Evolutionary conservation across 225 moss, liverwort and hornwort genomes (phyloP).

Genomic region (Marchantia polymorpha): DNA sequence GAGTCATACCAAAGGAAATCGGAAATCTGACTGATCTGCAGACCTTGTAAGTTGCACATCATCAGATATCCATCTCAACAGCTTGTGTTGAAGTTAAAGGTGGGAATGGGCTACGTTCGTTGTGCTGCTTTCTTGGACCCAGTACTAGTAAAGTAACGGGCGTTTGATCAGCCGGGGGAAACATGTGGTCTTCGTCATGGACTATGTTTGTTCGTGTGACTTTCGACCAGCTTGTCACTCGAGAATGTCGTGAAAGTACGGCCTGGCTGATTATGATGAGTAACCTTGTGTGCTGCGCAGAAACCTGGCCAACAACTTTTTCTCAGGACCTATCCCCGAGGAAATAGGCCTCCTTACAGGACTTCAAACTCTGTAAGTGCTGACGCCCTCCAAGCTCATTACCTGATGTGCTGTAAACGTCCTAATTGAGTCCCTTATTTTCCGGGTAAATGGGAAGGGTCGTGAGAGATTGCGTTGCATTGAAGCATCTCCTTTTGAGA

Average conservation of each 20-base stretch:
- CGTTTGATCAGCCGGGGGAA: too few relatives aligned
- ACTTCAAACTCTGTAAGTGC: neutral
- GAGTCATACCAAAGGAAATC: neutral
- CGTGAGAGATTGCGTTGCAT: too few relatives aligned
- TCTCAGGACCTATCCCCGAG: constrained; percentile 10
- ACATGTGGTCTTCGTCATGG: too few relatives aligned
- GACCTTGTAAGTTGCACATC: neutral
- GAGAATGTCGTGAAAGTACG: too few relatives aligned
- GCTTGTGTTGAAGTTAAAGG: too few relatives aligned
- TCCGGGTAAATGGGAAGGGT: neutral
- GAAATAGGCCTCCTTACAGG: neutral
- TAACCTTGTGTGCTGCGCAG: neutral
- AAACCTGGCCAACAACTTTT: neutral
- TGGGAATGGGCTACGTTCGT: too few relatives aligned
- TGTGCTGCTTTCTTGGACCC: too few relatives aligned
- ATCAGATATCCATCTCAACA: neutral
- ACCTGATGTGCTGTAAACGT: neutral
- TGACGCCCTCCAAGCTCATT: neutral
- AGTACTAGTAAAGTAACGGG: too few relatives aligned
- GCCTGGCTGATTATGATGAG: too few relatives aligned
- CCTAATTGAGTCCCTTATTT: neutral
- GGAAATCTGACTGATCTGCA: neutral
- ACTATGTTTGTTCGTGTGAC: too few relatives aligned
- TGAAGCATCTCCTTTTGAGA: too few relatives aligned
- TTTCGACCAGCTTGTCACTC: too few relatives aligned